These are phyloP conservation scores for Candida stauntonica DNA, from an alignment of 805 yeast genomes.

Conservation along the genomic window DNA sequence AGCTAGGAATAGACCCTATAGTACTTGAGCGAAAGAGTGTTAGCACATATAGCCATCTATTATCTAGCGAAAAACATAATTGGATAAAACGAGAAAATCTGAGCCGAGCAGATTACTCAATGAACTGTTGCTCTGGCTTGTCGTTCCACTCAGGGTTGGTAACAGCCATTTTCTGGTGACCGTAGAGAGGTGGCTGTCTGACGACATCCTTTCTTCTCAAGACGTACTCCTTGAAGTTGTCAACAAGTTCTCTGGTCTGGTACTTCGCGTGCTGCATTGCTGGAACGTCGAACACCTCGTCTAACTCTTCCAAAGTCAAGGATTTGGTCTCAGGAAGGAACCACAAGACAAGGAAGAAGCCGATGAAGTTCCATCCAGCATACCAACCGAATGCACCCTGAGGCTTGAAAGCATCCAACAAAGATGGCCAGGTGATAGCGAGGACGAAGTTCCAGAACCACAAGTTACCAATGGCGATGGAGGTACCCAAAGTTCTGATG, in stretches of 20 bases:
- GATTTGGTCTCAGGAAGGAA: slow-evolving; percentile 66
- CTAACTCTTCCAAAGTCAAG: slow-evolving; percentile 65
- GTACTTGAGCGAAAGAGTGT: too few species aligned
- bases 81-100: neutral
- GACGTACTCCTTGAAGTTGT: slow-evolving; percentile 43
- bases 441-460: slow-evolving; percentile 71
- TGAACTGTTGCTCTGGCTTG: slow-evolving; percentile 48
- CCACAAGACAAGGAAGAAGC: slow-evolving; percentile 67
- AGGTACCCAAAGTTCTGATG: slow-evolving; percentile 77
- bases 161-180: slow-evolving; percentile 54
- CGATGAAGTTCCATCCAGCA: slow-evolving; percentile 78
- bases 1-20: too few species aligned
- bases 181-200: slow-evolving; percentile 53
- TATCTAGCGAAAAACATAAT: neutral
- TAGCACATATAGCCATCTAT: neutral
- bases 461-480: slow-evolving; percentile 69
- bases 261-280: slow-evolving; percentile 48
- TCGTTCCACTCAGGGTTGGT: slow-evolving; percentile 61
- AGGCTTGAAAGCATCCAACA: slow-evolving; percentile 59
- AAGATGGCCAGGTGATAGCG: slow-evolving; percentile 77
- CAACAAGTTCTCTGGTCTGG: slow-evolving; percentile 37
- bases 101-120: slow-evolving; percentile 32
- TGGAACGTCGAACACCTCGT: slow-evolving; percentile 65
- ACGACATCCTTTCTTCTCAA: slow-evolving; percentile 41
- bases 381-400: slow-evolving; percentile 89